Evolutionary conservation across 2,329 filamentous ascomycete species (phyloP).

Genomic region (Fusarium aywerte): DNA sequence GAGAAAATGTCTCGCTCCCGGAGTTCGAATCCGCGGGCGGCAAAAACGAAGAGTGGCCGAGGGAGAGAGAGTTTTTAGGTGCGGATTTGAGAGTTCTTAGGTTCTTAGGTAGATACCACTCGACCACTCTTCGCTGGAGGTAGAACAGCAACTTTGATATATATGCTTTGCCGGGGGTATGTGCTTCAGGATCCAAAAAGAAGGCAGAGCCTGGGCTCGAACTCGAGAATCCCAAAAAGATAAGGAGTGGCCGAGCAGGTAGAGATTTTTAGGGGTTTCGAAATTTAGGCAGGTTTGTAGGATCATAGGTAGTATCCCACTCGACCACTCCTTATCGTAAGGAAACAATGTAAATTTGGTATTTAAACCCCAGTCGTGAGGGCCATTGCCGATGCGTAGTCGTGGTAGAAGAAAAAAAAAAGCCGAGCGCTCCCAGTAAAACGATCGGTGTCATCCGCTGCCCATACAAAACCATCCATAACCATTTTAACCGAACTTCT

Average conservation of each 20-base stretch:
- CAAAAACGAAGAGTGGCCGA: conserved; percentile 18
- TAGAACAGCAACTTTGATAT: not conserved
- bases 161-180: not conserved
- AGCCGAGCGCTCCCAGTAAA: conserved; percentile 5
- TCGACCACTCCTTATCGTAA: not conserved
- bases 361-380: not conserved
- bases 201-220: not conserved
- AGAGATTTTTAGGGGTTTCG: not conserved
- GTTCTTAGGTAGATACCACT: conserved; percentile 19
- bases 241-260: not conserved
- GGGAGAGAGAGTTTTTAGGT: not conserved
- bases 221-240: not conserved
- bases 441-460: conserved; percentile 13
- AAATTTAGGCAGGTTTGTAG: not conserved
- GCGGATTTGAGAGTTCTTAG: not conserved
- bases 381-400: not conserved
- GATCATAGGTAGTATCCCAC: not conserved
- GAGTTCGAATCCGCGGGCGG: not conserved
- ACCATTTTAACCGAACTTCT: conserved; percentile 64
- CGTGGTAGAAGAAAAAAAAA: not conserved
- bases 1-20: not conserved
- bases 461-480: not conserved
- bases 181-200: not conserved
- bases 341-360: not conserved
- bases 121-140: conserved; percentile 20